Evolutionary conservation across 257 asterid species (phyloP).

Genomic region (Capsicum pubescens): DNA sequence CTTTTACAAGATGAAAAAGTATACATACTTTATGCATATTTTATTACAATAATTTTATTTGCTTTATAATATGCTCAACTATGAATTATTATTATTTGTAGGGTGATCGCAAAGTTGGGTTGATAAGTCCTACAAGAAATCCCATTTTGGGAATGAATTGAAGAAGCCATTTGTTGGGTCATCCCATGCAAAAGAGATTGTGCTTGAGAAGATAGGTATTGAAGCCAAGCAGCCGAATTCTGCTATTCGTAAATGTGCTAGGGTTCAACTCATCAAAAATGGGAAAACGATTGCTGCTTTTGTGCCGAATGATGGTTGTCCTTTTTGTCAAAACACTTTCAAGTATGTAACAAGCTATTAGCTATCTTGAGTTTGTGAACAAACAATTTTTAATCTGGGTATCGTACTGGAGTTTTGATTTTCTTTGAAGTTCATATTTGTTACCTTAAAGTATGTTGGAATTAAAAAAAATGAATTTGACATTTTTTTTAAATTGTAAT

Average conservation of each 20-base stretch:
- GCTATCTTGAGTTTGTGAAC: slow-evolving; percentile 27
- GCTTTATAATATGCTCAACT: no score
- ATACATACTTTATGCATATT: no score
- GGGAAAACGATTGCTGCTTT: slow-evolving; percentile 88
- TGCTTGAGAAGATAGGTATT: slow-evolving; percentile 84
- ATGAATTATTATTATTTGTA: no score
- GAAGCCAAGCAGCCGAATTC: slow-evolving; percentile 90
- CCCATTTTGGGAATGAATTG: slow-evolving; percentile 83
- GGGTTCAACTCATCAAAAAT: slow-evolving; percentile 81
- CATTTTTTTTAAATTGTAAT: no score
- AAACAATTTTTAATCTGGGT: slow-evolving; percentile 32
- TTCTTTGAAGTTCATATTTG: neutral
- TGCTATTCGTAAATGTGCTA: slow-evolving; percentile 83
- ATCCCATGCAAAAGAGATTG: slow-evolving; percentile 82
- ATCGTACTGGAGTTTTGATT: slow-evolving; percentile 37
- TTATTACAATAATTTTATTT: no score
- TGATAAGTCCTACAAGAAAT: slow-evolving; percentile 78
- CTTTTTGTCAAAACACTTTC: neutral
- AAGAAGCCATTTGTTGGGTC: slow-evolving; percentile 84
- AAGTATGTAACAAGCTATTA: slow-evolving; percentile 20
- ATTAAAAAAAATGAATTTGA: no score
- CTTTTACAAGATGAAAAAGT: no score
- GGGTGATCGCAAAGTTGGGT: slow-evolving; percentile 62
- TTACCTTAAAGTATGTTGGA: neutral
- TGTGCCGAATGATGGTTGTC: slow-evolving; percentile 84